These are phyloP conservation scores for Globisporangium canariense DNA, from an alignment of 352 stramenopile species.

Conservation along the genomic window DNA sequence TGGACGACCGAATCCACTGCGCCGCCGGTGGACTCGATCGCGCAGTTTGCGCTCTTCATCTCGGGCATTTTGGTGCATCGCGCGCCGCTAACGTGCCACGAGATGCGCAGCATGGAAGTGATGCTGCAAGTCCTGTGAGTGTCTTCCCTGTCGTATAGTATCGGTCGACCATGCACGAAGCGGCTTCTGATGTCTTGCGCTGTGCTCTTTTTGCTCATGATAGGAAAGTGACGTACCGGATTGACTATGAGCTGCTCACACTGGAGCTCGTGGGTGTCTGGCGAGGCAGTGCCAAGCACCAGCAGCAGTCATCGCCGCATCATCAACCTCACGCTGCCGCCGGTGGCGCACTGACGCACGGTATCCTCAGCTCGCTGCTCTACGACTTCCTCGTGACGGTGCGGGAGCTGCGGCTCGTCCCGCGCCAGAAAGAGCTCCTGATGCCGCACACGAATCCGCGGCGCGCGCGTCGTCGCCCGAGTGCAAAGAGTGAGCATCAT, in stretches of 20 bases:
- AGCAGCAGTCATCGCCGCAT: neutral
- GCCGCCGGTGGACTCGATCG: conserved; percentile 78
- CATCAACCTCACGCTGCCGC: neutral
- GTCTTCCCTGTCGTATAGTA: neutral
- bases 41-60: conserved; percentile 78
- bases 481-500: neutral
- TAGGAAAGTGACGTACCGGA: conserved; percentile 18
- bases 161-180: neutral
- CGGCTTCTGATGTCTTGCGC: neutral
- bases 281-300: conserved; percentile 13
- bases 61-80: conserved; percentile 52
- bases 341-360: conserved; percentile 24
- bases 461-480: conserved; percentile 8
- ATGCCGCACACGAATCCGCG: conserved; percentile 17
- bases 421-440: conserved; percentile 72
- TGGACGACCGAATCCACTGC: conserved; percentile 58
- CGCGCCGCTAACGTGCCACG: conserved; percentile 45
- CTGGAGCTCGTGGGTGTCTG: conserved; percentile 22
- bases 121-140: conserved; percentile 85
- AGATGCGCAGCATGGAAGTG: conserved; percentile 70
- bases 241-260: conserved; percentile 20
- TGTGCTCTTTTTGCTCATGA: neutral
- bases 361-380: conserved; percentile 40
- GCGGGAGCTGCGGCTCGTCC: conserved; percentile 73
- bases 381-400: conserved; percentile 80